phyloP scores from a whole-genome alignment of 768 basidiomycete genomes.

The Rhodotorula toruloides region DNA sequence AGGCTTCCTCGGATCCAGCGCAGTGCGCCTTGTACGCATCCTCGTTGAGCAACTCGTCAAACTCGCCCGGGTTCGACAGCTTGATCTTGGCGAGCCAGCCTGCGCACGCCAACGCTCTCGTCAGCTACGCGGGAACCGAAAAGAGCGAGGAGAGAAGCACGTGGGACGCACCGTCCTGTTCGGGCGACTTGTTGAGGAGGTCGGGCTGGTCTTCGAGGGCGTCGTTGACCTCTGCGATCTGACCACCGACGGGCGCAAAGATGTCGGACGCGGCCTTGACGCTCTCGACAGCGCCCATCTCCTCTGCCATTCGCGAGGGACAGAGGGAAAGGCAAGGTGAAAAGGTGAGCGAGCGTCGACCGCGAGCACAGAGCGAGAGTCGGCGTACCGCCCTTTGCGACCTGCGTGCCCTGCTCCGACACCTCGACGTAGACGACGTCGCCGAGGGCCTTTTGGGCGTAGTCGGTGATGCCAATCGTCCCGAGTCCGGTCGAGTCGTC shows the following conservation, averaged over 20 bases:
- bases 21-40: slow-evolving; percentile 68
- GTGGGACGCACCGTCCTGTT: slow-evolving; percentile 64
- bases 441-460: slow-evolving; percentile 84
- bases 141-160: neutral
- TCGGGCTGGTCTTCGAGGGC: slow-evolving; percentile 62
- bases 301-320: slow-evolving; percentile 18
- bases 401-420: slow-evolving; percentile 58
- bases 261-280: slow-evolving; percentile 44
- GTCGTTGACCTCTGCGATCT: slow-evolving; percentile 72
- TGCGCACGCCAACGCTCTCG: slow-evolving; percentile 42
- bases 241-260: slow-evolving; percentile 88
- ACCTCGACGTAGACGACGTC: slow-evolving; percentile 98
- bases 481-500: slow-evolving; percentile 71
- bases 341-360: too few species aligned
- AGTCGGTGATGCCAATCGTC: slow-evolving; percentile 77
- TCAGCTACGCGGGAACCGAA: neutral
- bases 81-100: slow-evolving; percentile 97
- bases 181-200: slow-evolving; percentile 80
- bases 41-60: slow-evolving; percentile 65
- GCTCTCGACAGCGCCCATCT: slow-evolving; percentile 42
- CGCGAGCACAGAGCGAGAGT: neutral
- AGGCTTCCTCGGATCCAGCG: too few species aligned
- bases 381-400: slow-evolving; percentile 68
- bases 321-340: too few species aligned
- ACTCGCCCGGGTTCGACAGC: slow-evolving; percentile 70